Conservation (phyloP, 305 asterid species). For the Solanum hybrid region DNA sequence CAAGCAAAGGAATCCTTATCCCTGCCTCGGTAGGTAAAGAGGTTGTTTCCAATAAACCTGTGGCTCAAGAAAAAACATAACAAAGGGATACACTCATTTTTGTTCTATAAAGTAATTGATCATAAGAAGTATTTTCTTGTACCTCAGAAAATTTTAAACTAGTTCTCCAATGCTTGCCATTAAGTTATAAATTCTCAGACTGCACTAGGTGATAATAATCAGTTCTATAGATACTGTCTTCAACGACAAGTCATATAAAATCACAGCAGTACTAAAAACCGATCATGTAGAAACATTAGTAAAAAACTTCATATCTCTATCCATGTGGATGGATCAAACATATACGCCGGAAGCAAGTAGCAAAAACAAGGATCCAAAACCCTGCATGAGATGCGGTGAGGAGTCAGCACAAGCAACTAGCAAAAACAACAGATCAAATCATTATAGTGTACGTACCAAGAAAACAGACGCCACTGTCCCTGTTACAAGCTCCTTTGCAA, state of each 20-base stretch:
- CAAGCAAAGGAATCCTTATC: background rate
- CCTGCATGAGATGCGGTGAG: slow-evolving; percentile 37
- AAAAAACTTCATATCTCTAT: slow-evolving; percentile 2
- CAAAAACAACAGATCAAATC: background rate
- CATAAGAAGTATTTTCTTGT: background rate
- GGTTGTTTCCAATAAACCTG: background rate
- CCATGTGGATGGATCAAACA: slow-evolving; percentile 39
- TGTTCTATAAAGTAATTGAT: background rate
- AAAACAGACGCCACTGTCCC: slow-evolving; percentile 90
- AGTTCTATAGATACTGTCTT: background rate
- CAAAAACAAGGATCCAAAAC: slow-evolving; percentile 90
- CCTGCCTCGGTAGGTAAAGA: background rate
- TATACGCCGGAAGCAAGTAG: slow-evolving; percentile 86
- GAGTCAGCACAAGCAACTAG: background rate
- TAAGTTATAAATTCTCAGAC: background rate
- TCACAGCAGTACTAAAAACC: background rate
- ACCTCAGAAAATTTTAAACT: background rate
- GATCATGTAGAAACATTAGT: background rate
- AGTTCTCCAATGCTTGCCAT: background rate
- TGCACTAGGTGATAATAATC: background rate
- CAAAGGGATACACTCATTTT: background rate
- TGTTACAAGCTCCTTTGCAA: slow-evolving; percentile 74
- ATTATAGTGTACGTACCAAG: slow-evolving; percentile 39
- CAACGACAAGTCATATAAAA: background rate
- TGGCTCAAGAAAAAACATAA: background rate